Percentiles rank a stretch among this genome's conserved stretches.
Evolutionary conservation across 768 basidiomycete species (phyloP).

Genomic region (Mrakia frigida): DNA sequence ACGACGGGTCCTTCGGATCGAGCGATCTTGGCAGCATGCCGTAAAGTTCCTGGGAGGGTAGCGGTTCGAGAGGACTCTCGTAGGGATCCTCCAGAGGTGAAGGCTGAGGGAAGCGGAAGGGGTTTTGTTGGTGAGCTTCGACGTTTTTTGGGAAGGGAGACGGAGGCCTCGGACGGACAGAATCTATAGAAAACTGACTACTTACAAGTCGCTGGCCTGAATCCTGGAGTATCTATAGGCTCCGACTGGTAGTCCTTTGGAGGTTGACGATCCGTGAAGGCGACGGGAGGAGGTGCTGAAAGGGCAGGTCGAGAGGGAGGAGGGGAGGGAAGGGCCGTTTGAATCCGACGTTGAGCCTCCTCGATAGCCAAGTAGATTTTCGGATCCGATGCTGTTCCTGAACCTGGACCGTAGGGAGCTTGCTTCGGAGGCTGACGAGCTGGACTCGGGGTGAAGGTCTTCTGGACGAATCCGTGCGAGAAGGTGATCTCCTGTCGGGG

Average conservation of each 20-base stretch:
- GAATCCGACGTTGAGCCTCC: background rate
- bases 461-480: slow-evolving; percentile 7
- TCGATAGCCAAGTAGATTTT: background rate
- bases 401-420: slow-evolving; percentile 3
- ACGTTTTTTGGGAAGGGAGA: background rate
- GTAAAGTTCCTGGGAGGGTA: background rate
- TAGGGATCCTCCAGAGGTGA: background rate
- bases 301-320: background rate
- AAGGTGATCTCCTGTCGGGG: background rate
- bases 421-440: background rate
- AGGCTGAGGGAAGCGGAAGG: background rate
- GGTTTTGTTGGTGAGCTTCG: background rate
- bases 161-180: too few relatives aligned
- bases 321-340: background rate
- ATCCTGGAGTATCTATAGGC: background rate
- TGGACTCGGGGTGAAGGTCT: background rate
- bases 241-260: background rate
- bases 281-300: too few relatives aligned
- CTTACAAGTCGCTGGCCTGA: background rate
- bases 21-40: background rate
- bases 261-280: too few relatives aligned
- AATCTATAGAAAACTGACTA: background rate
- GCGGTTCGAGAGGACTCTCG: background rate
- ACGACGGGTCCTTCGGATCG: background rate
- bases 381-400: background rate